phyloP scores from a whole-genome alignment of 1,284 basidiomycete genomes.

The Flammula alnicola region DNA sequence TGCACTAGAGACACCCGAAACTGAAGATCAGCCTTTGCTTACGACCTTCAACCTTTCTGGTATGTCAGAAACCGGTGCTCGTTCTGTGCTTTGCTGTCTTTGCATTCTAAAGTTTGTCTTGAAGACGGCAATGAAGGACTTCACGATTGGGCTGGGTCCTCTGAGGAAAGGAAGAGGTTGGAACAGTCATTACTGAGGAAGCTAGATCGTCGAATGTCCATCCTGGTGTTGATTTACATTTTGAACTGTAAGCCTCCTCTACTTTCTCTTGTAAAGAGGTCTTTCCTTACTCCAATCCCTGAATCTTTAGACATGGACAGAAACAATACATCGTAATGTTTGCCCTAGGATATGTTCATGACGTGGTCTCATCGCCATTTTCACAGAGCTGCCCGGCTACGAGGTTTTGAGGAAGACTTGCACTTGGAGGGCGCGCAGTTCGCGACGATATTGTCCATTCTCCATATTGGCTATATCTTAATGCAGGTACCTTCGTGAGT shows the following conservation, averaged over 20 bases:
- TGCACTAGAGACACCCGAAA: constrained; percentile 6
- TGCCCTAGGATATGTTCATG: background rate
- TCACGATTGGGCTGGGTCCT: constrained; percentile 20
- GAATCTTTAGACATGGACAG: constrained; percentile 58
- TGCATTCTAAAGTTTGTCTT: background rate
- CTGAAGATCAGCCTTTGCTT: constrained; percentile 22
- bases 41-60: constrained; percentile 11
- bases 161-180: constrained; percentile 45
- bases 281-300: constrained; percentile 14
- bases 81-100: background rate
- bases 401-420: constrained; percentile 75
- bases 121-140: background rate
- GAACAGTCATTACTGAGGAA: constrained; percentile 63
- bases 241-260: constrained; percentile 58
- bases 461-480: constrained; percentile 80
- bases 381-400: constrained; percentile 63
- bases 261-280: background rate
- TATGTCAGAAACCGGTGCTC: no score
- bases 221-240: constrained; percentile 70
- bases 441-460: constrained; percentile 71
- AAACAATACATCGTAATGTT: constrained; percentile 63
- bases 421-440: constrained; percentile 68
- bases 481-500: constrained; percentile 81
- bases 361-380: constrained; percentile 2
- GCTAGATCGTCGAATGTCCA: constrained; percentile 66